Evolutionary conservation across 176 grass and related monocot genomes (phyloP), one percentile per base, ranked within the genome.

Genomic region (Microstegium vimineum): DNA sequence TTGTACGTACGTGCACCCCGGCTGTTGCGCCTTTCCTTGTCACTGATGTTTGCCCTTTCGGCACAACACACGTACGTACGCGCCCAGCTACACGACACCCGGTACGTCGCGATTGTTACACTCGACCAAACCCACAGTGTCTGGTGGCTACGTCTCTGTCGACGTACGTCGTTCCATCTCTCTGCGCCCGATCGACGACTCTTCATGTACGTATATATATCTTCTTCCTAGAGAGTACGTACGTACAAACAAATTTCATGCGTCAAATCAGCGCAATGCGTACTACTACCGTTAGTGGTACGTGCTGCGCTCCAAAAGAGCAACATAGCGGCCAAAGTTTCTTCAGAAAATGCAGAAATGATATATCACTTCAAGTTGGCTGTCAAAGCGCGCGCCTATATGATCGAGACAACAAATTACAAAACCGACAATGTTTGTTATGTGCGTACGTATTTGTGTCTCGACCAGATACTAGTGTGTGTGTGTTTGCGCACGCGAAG

Each of bases 281-380:
- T 80, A 49, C 20, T 34, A 83, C 69, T 45, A 45, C 42, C 80
- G 68, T 72, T 71, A 33, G 52, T 13, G n/a, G 34, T 74, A 57
- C 43, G 34, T 74, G 69, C 43, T 8, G 40, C 40, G 28, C 38
- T 35, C 32, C 28, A 45, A 41, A 10, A 17, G 31, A 63, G 8
- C 28, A 52, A 52, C 49, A 52, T 52, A 82, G 62, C 69, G 68
- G 38, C 36, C 68, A 34, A 64, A 6, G 10, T 41, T 62, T 5
- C 14, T 16, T 33, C 37, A 26, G 10, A 0, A 59, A 61, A 60
- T 16, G 10, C 8, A 59, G 51, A 62, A 34, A 82, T 11, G 23
- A 38, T 69, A 35, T 10, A 3, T 72, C 40, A 16, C 65, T 60
- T 40, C 79, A 81, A 26, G 66, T 52, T 32, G 6, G 43, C 64